These are phyloP conservation scores for Trichoderma erinaceum DNA, from an alignment of 495 filamentous ascomycete genomes.

Conservation along the genomic window DNA sequence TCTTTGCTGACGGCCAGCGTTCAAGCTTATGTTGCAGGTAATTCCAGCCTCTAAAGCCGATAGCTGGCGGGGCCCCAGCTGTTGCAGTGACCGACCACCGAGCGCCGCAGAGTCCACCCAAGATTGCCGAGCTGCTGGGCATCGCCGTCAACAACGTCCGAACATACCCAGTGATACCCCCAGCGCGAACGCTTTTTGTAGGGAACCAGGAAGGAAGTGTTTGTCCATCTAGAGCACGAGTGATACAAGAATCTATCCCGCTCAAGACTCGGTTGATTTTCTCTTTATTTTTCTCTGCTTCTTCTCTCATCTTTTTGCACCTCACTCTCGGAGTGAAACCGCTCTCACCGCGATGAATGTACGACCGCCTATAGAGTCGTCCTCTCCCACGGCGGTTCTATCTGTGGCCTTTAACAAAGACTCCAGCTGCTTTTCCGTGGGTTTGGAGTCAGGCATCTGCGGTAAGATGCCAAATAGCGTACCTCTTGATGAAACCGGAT, in stretches of 20 bases:
- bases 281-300: neutral
- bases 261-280: neutral
- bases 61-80: neutral
- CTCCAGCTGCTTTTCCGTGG: conserved; percentile 81
- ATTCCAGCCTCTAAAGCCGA: neutral
- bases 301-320: neutral
- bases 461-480: conserved; percentile 46
- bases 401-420: conserved; percentile 85
- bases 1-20: neutral
- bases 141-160: neutral
- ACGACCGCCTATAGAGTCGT: conserved; percentile 73
- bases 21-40: neutral
- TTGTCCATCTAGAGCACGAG: neutral
- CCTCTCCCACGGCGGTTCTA: conserved; percentile 66
- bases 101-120: neutral
- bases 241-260: neutral
- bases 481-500: neutral
- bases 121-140: conserved; percentile 6
- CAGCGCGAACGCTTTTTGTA: neutral
- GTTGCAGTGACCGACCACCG: neutral
- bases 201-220: neutral
- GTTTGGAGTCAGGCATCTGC: conserved; percentile 78
- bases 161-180: neutral
- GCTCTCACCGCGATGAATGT: conserved; percentile 69
- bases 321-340: neutral